These are phyloP conservation scores for Trichoderma sp. DNA, from an alignment of 2,329 filamentous ascomycete genomes.

Conservation along the genomic window DNA sequence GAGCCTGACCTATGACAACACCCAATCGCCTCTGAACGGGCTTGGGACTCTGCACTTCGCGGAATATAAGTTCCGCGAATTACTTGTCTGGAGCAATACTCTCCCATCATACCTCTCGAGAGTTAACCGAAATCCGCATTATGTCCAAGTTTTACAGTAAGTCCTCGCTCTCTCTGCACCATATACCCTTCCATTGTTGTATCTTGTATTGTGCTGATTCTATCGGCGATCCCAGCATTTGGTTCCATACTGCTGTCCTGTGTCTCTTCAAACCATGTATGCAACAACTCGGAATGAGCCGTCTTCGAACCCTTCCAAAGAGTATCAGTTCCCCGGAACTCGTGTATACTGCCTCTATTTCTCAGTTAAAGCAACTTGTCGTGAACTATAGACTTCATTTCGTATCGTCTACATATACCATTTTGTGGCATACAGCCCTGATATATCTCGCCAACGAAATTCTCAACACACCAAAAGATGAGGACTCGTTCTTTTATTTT, in stretches of 20 bases:
- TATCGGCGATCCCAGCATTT: conserved; percentile 32
- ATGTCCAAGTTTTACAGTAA: conserved; percentile 39
- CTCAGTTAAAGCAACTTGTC: conserved; percentile 39
- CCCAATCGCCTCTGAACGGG: not conserved
- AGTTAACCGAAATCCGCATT: conserved; percentile 29
- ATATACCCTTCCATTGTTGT: not conserved
- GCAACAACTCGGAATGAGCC: conserved; percentile 4
- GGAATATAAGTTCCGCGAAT: conserved; percentile 39
- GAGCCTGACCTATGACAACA: conserved; percentile 29
- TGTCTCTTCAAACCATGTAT: conserved; percentile 33
- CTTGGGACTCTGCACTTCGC: conserved; percentile 28
- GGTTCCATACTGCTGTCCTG: conserved; percentile 39
- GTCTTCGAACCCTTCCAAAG: conserved; percentile 34
- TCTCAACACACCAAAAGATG: conserved; percentile 29
- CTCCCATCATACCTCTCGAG: conserved; percentile 30
- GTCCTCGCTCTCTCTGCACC: conserved; percentile 1
- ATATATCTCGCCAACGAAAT: conserved; percentile 40
- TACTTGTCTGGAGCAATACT: conserved; percentile 37
- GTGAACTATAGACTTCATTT: conserved; percentile 36
- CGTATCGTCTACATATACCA: conserved; percentile 34
- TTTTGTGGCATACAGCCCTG: conserved; percentile 42
- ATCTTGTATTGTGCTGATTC: not conserved
- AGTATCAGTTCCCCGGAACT: conserved; percentile 29
- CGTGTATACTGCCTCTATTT: conserved; percentile 35
- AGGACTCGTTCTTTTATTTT: conserved; percentile 36